phyloP scores from a whole-genome alignment of 352 stramenopile genomes.

The Globisporangium rhizosaccharum region DNA sequence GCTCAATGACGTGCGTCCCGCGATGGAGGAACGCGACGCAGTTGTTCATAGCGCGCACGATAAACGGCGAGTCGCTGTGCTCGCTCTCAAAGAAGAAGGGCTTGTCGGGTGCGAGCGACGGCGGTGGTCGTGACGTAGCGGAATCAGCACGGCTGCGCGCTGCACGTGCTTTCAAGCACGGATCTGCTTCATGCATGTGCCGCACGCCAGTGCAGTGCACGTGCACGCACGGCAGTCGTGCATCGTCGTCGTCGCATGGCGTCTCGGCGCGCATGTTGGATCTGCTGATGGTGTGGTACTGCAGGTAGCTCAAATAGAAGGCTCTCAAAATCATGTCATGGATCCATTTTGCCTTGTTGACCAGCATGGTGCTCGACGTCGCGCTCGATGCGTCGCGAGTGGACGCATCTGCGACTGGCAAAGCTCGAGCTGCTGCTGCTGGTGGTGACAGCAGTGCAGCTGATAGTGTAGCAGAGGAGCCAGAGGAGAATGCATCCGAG shows the following conservation, averaged over 20 bases:
- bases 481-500: background rate
- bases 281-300: background rate
- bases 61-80: constrained; percentile 22
- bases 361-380: background rate
- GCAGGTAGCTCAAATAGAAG: too few relatives aligned
- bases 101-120: background rate
- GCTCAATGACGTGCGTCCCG: constrained; percentile 49
- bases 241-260: constrained; percentile 7
- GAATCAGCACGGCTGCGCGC: background rate
- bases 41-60: constrained; percentile 37
- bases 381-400: background rate
- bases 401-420: too few relatives aligned
- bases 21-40: constrained; percentile 54
- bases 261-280: background rate
- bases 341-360: background rate
- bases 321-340: background rate
- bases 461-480: background rate
- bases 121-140: background rate
- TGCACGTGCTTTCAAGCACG: background rate
- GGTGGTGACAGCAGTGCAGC: background rate
- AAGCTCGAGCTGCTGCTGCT: background rate
- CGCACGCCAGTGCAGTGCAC: constrained; percentile 27
- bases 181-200: constrained; percentile 10
- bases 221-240: constrained; percentile 13
- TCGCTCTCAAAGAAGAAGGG: constrained; percentile 33